A percentile compares a stretch with the other conserved stretches of the same genome.
These are phyloP conservation scores for Tephrocybe sp. DNA, from an alignment of 768 basidiomycete genomes.

Conservation along the genomic window DNA sequence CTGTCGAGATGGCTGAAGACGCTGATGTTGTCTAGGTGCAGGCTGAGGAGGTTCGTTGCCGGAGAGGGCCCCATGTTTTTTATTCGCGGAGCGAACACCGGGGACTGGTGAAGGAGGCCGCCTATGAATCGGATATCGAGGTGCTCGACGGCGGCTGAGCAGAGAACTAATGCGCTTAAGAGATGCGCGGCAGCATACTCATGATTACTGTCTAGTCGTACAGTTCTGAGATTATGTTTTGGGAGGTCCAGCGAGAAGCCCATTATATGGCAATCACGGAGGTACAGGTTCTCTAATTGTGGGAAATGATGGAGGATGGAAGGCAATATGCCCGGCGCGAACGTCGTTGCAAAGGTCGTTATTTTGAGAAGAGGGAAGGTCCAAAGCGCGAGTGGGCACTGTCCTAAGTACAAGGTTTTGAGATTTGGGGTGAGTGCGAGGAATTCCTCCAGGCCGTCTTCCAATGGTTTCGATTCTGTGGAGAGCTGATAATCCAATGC, in stretches of 20 bases:
- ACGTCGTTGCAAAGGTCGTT: conserved; percentile 26
- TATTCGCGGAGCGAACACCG: conserved; percentile 17
- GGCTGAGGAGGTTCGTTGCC: conserved; percentile 18
- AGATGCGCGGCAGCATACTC: conserved; percentile 25
- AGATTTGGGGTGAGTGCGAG: conserved; percentile 23
- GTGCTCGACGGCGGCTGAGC: conserved; percentile 19
- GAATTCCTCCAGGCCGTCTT: conserved; percentile 24
- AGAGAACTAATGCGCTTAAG: conserved; percentile 21
- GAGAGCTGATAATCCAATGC: conserved; percentile 27
- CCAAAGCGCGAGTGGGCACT: conserved; percentile 29
- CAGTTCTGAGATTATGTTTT: conserved; percentile 21
- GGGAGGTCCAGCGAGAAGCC: conserved; percentile 20
- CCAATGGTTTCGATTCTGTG: conserved; percentile 20
- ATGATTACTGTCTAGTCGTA: conserved; percentile 28
- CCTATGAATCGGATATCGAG: conserved; percentile 30
- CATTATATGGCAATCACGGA: conserved; percentile 28
- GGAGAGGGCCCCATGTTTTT: background rate
- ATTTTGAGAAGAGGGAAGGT: conserved; percentile 19
- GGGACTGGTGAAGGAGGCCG: conserved; percentile 24
- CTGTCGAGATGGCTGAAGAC: conserved; percentile 23
- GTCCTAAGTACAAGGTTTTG: conserved; percentile 24
- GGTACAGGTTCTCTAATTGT: conserved; percentile 22
- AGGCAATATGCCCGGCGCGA: conserved; percentile 25
- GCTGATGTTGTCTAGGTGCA: conserved; percentile 29
- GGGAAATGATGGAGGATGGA: conserved; percentile 25